phyloP scores from a whole-genome alignment of 805 yeast species.

The Teunomyces barrocoloradensis region DNA sequence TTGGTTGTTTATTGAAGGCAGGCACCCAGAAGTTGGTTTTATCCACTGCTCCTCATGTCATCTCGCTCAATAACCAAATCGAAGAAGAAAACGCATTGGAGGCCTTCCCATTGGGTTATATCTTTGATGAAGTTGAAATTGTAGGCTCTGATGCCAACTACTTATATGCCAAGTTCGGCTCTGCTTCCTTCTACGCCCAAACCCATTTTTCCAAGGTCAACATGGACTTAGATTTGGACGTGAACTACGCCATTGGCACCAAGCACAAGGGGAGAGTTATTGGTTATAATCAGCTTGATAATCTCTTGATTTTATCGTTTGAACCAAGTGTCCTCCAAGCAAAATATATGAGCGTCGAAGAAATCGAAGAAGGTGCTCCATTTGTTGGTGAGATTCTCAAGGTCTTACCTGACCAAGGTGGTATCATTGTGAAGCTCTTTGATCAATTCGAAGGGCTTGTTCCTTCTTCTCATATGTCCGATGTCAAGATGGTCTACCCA shows the following conservation, averaged over 20 bases:
- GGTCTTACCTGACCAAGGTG: slow-evolving; percentile 55
- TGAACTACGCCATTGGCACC: slow-evolving; percentile 60
- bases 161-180: slow-evolving; percentile 57
- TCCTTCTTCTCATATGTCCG: slow-evolving; percentile 75
- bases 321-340: slow-evolving; percentile 63
- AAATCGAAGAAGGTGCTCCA: slow-evolving; percentile 70
- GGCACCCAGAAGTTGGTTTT: slow-evolving; percentile 60
- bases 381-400: slow-evolving; percentile 52
- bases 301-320: slow-evolving; percentile 62
- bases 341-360: slow-evolving; percentile 64
- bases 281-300: slow-evolving; percentile 67
- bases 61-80: slow-evolving; percentile 26
- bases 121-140: slow-evolving; percentile 56
- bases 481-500: slow-evolving; percentile 79
- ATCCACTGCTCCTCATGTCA: slow-evolving; percentile 58
- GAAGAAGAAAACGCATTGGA: slow-evolving; percentile 37
- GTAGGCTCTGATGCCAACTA: slow-evolving; percentile 58
- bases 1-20: slow-evolving; percentile 49
- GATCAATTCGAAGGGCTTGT: slow-evolving; percentile 73
- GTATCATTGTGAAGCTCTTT: slow-evolving; percentile 65
- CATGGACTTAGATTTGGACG: slow-evolving; percentile 41
- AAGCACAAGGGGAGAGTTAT: slow-evolving; percentile 74
- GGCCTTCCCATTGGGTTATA: slow-evolving; percentile 79
- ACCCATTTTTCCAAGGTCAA: slow-evolving; percentile 75
- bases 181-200: slow-evolving; percentile 57